phyloP scores from a whole-genome alignment of 805 yeast species.

The Yarrowia hollandica region DNA sequence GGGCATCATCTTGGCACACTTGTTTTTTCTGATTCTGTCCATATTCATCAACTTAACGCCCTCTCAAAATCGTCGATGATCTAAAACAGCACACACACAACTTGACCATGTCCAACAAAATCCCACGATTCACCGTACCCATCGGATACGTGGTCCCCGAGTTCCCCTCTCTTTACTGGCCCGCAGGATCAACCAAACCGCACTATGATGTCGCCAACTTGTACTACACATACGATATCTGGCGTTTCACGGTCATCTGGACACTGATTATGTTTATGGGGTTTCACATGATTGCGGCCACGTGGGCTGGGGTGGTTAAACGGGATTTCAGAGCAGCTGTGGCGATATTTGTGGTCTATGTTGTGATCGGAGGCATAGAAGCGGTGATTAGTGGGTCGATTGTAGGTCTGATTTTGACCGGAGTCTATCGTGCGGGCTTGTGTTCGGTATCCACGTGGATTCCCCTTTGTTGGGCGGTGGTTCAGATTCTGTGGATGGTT shows the following conservation, averaged over 20 bases:
- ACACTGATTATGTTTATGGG: conserved; percentile 63
- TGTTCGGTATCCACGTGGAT: conserved; percentile 94
- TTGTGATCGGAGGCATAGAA: conserved; percentile 57
- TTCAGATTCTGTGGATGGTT: conserved; percentile 65
- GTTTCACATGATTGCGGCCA: conserved; percentile 65
- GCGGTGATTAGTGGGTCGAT: conserved; percentile 74
- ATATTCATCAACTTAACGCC: too few relatives aligned
- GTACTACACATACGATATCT: conserved; percentile 69
- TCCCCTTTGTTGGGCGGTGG: conserved; percentile 78
- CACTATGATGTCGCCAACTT: conserved; percentile 55
- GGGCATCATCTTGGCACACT: too few relatives aligned
- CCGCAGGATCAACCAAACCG: conserved; percentile 44
- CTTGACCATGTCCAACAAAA: not conserved
- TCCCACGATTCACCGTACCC: conserved; percentile 48
- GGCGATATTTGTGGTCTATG: conserved; percentile 48
- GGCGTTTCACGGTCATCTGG: conserved; percentile 85
- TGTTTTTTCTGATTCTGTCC: too few relatives aligned
- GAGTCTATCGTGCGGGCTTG: conserved; percentile 75
- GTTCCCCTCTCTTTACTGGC: conserved; percentile 86
- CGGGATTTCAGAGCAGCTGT: conserved; percentile 46
- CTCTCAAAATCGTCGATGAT: too few relatives aligned
- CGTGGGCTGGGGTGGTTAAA: conserved; percentile 55
- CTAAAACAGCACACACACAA: too few relatives aligned
- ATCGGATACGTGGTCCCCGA: conserved; percentile 76
- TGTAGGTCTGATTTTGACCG: conserved; percentile 71